phyloP scores from a whole-genome alignment of 495 filamentous ascomycete species.

The Podospora didyma region DNA sequence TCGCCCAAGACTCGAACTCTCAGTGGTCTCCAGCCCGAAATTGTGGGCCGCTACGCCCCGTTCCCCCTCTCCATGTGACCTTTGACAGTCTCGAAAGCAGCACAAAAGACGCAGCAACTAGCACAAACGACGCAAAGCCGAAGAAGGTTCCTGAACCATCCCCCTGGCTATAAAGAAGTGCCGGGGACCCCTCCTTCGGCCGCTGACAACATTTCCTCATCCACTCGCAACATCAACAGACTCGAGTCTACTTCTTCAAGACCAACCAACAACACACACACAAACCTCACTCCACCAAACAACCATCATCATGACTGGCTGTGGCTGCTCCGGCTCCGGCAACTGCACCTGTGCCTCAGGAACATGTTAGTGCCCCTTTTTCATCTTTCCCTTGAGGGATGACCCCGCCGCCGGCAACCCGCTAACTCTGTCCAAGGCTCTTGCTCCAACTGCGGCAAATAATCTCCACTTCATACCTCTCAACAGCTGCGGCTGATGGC shows the following conservation, averaged over 20 bases:
- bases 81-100: neutral
- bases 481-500: no score
- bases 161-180: slow-evolving; percentile 22
- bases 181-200: neutral
- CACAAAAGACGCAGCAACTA: slow-evolving; percentile 16
- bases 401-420: neutral
- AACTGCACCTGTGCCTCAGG: slow-evolving; percentile 35
- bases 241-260: no score
- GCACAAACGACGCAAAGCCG: slow-evolving; percentile 34
- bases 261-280: slow-evolving; percentile 10
- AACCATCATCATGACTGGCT: slow-evolving; percentile 44
- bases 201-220: neutral
- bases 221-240: slow-evolving; percentile 6
- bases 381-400: neutral
- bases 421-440: slow-evolving; percentile 24
- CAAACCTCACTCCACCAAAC: slow-evolving; percentile 14
- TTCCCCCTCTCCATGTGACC: no score
- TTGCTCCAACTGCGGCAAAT: slow-evolving; percentile 28
- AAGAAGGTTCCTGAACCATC: neutral
- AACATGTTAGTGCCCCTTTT: slow-evolving; percentile 29
- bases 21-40: no score
- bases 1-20: no score
- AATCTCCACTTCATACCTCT: neutral
- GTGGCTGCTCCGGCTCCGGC: slow-evolving; percentile 40
- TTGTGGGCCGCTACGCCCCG: neutral